These are phyloP conservation scores for Crithidia expoeki DNA, from an alignment of 208 protist species.

Conservation along the genomic window DNA sequence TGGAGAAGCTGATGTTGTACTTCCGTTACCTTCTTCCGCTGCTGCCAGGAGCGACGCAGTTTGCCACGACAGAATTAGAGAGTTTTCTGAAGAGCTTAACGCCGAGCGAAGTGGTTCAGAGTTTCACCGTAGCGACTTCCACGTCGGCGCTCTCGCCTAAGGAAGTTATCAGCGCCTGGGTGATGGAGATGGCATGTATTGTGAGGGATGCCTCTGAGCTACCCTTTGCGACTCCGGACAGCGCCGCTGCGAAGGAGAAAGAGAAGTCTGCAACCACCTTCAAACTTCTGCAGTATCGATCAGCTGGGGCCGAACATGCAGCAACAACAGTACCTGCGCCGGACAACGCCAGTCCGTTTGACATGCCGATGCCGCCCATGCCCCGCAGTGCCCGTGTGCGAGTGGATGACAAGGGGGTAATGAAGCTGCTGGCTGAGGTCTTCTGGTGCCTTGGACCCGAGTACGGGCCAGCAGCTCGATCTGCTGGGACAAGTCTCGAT, in stretches of 20 bases:
- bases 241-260: not conserved
- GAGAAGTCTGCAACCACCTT: slow-evolving; percentile 3
- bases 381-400: slow-evolving; percentile 50
- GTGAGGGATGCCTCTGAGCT: slow-evolving; percentile 33
- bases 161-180: slow-evolving; percentile 27
- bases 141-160: not conserved
- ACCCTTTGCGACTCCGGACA: not conserved
- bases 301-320: not conserved
- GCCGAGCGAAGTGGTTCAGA: slow-evolving; percentile 17
- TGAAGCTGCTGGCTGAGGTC: slow-evolving; percentile 67
- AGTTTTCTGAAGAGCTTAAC: slow-evolving; percentile 39
- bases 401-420: slow-evolving; percentile 48
- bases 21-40: slow-evolving; percentile 76
- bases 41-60: slow-evolving; percentile 49
- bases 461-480: slow-evolving; percentile 27
- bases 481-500: not conserved
- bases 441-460: slow-evolving; percentile 67
- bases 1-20: slow-evolving; percentile 44
- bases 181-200: slow-evolving; percentile 49
- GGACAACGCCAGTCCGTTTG: slow-evolving; percentile 30
- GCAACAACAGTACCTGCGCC: not conserved
- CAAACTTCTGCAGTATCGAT: not conserved
- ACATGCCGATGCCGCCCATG: slow-evolving; percentile 42
- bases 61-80: slow-evolving; percentile 37
- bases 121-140: not conserved